These are phyloP conservation scores for Cladosporium sp. DNA, from an alignment of 2,329 filamentous ascomycete species.

Conservation along the genomic window DNA sequence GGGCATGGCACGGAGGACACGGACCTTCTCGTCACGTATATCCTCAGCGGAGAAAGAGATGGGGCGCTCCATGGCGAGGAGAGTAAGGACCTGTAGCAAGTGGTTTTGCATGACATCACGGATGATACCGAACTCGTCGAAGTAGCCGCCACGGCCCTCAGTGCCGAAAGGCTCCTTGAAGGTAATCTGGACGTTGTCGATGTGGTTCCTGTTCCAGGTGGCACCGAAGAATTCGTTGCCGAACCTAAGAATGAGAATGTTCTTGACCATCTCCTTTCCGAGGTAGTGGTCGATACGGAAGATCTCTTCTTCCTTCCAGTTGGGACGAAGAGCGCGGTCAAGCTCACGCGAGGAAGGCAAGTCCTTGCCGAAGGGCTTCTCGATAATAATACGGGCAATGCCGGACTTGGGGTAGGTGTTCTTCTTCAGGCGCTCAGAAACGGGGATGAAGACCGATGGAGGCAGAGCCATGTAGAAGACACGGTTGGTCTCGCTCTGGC, in stretches of 20 bases:
- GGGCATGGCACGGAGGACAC: constrained; percentile 89
- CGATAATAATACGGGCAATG: constrained; percentile 92
- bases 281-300: constrained; percentile 99
- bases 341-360: constrained; percentile 90
- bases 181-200: constrained; percentile 98
- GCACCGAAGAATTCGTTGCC: constrained; percentile 98
- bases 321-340: constrained; percentile 89
- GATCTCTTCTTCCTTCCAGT: constrained; percentile 98
- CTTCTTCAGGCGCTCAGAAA: constrained; percentile 94
- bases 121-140: constrained; percentile 99
- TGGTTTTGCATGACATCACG: constrained; percentile 99
- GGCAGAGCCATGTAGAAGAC: constrained; percentile 99
- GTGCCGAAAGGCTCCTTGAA: constrained; percentile 99
- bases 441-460: constrained; percentile 95
- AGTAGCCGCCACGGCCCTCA: constrained; percentile 96
- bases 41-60: constrained; percentile 98
- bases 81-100: constrained; percentile 89
- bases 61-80: constrained; percentile 96
- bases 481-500: constrained; percentile 78
- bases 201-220: constrained; percentile 98
- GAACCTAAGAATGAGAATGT: constrained; percentile 95
- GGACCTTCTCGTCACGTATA: constrained; percentile 97
- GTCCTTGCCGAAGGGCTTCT: constrained; percentile 99
- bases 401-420: constrained; percentile 93
- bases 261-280: constrained; percentile 99